phyloP scores from a whole-genome alignment of 106 monocot species.

The Iris macrosiphon region DNA sequence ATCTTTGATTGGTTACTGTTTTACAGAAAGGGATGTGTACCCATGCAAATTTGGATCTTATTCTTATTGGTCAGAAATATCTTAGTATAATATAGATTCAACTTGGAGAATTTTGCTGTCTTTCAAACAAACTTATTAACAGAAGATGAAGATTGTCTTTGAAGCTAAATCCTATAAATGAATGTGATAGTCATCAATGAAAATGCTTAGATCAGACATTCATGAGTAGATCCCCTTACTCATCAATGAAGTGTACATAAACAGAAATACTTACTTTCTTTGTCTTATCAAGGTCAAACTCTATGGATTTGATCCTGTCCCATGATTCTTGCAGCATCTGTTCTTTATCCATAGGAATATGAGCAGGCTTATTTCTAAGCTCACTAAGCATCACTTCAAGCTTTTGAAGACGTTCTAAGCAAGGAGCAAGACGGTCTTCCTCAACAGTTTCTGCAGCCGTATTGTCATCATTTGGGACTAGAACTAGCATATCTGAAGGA shows the following conservation, averaged over 20 bases:
- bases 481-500: conserved; percentile 13
- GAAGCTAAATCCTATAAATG: no score
- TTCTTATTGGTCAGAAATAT: no score
- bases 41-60: no score
- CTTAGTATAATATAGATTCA: no score
- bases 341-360: conserved; percentile 82
- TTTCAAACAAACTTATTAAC: no score
- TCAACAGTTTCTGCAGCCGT: conserved; percentile 12
- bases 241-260: not conserved
- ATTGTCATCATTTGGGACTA: not conserved
- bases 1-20: no score
- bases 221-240: no score
- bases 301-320: conserved; percentile 85
- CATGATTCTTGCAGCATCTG: conserved; percentile 73
- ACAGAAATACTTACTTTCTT: conserved; percentile 51
- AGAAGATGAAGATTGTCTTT: no score
- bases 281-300: conserved; percentile 83
- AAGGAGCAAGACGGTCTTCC: conserved; percentile 44
- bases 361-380: conserved; percentile 46
- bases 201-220: no score
- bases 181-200: no score
- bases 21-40: no score
- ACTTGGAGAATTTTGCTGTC: no score
- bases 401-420: conserved; percentile 64
- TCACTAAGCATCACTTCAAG: conserved; percentile 55